These are phyloP conservation scores for Suzukiozyma palmioleophila DNA, from an alignment of 1,139 yeast species.

Conservation along the genomic window DNA sequence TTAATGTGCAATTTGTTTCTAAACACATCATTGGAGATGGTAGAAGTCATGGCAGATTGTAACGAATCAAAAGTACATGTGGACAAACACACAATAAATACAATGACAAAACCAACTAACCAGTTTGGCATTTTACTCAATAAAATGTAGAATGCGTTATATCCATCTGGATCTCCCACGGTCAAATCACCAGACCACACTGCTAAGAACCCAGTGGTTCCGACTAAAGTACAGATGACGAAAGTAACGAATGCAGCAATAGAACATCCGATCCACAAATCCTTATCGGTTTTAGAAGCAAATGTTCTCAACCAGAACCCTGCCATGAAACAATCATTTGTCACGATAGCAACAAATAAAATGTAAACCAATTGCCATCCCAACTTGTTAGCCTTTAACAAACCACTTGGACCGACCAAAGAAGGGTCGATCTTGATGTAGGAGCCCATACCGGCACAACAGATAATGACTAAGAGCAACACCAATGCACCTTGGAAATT, in stretches of 20 bases:
- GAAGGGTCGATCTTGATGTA: slow-evolving; percentile 66
- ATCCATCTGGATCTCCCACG: slow-evolving; percentile 57
- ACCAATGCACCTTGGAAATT: slow-evolving; percentile 81
- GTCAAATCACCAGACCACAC: slow-evolving; percentile 80
- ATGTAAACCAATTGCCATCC: slow-evolving; percentile 92
- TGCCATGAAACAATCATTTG: slow-evolving; percentile 85
- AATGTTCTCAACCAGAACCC: slow-evolving; percentile 95
- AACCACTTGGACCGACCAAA: slow-evolving; percentile 59
- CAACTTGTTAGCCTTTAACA: slow-evolving; percentile 58
- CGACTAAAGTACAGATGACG: slow-evolving; percentile 64
- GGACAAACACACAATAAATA: slow-evolving; percentile 68
- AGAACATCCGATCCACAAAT: slow-evolving; percentile 68
- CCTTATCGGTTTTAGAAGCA: slow-evolving; percentile 77
- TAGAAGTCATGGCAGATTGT: slow-evolving; percentile 85
- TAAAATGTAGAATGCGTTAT: slow-evolving; percentile 66
- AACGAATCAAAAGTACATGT: slow-evolving; percentile 88
- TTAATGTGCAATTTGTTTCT: slow-evolving; percentile 68
- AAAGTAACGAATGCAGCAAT: slow-evolving; percentile 69
- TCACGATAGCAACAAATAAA: slow-evolving; percentile 77
- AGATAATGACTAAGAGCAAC: slow-evolving; percentile 59
- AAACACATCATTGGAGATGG: slow-evolving; percentile 84
- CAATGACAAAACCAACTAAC: slow-evolving; percentile 79
- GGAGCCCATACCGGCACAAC: slow-evolving; percentile 77
- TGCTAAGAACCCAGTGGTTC: slow-evolving; percentile 80
- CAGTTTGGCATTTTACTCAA: slow-evolving; percentile 77